These are phyloP conservation scores for Penicillium rolfsii DNA, from an alignment of 2,329 filamentous ascomycete genomes.

Conservation along the genomic window DNA sequence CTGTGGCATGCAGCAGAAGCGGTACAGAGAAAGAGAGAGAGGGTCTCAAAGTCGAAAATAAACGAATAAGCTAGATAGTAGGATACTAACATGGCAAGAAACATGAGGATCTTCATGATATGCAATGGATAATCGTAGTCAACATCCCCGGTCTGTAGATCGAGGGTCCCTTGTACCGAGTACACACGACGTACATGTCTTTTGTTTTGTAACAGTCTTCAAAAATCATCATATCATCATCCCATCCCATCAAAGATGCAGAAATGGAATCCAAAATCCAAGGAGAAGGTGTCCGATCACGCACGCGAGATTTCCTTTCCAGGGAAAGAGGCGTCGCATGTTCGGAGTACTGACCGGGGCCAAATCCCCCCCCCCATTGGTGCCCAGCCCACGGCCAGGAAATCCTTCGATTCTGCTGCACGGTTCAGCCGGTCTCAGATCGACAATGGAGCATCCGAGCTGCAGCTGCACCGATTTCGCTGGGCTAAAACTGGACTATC, in stretches of 20 bases:
- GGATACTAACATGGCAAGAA: background rate
- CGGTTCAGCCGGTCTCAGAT: slow-evolving; percentile 12
- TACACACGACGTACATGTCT: background rate
- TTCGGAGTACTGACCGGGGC: slow-evolving; percentile 8
- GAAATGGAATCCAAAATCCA: background rate
- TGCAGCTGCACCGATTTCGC: background rate
- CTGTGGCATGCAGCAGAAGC: slow-evolving; percentile 10
- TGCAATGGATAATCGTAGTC: background rate
- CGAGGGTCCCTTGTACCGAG: background rate
- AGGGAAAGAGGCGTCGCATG: slow-evolving; percentile 9
- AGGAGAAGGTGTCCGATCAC: slow-evolving; percentile 27
- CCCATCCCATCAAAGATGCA: background rate
- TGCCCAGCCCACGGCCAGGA: slow-evolving; percentile 21
- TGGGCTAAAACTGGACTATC: slow-evolving; percentile 3
- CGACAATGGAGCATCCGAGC: slow-evolving; percentile 6
- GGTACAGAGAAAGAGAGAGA: slow-evolving; percentile 2
- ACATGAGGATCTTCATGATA: background rate
- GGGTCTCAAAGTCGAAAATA: background rate
- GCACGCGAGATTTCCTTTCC: slow-evolving; percentile 21
- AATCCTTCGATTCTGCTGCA: slow-evolving; percentile 12
- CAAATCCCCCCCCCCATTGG: slow-evolving; percentile 18
- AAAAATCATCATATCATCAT: background rate
- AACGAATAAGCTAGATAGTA: background rate
- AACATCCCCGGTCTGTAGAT: background rate
- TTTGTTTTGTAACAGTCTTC: background rate